Base-by-base conservation (phyloP, 352 stramenopile genomes). In the Phytophthora tubulina region DNA sequence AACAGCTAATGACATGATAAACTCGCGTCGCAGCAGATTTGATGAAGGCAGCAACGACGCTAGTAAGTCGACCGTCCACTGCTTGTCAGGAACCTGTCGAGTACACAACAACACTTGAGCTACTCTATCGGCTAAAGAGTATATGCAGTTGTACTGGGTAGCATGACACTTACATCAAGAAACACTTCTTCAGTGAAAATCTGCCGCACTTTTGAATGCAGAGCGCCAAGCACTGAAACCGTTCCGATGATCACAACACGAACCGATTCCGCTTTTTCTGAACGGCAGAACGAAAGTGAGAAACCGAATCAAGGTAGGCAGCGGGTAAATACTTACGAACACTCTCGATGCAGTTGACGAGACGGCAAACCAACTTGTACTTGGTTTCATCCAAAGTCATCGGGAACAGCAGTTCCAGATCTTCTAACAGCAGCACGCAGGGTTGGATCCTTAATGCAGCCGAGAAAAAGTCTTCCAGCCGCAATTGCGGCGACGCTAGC, bases 321-420 rank as follows among this genome's bases (percentile, higher is more conserved):
- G 30, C 2, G 17, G 15, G 0, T 21, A 39, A 41, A 58, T 35
- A 71, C 67, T 69, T 85, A 95, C 87, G 70, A 56, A 94, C 82
- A 14, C 63, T 77, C 0, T 91, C 75, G 17, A 94, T 50, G 30
- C 79, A 91, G 0, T 71, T 73, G 2, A 92, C 77, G 9, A 96
- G 77, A 5, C 73, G 80, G 27, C 83, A 88, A 32, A 93, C 79
- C 32, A 92, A 73, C 39, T 89, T 89, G 72, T 91, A 89, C 67
- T 92, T 92, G 33, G 67, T 79, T 52, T 90, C 88, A n/a, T 94
- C 81, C 21, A 94, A 59, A 4, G 75, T 83, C 35, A 76, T 78
- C 0, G 89, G 88, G 35, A 94, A 96, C 39, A 95, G 65, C 14
- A 94, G 55, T 51, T 96, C 89, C 1, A 96, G 66, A 39, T 95